Evolutionary conservation across 805 yeast genomes (phyloP), one percentile per base, ranked within the genome.

Genomic region (Hanseniaspora nectarophila): DNA sequence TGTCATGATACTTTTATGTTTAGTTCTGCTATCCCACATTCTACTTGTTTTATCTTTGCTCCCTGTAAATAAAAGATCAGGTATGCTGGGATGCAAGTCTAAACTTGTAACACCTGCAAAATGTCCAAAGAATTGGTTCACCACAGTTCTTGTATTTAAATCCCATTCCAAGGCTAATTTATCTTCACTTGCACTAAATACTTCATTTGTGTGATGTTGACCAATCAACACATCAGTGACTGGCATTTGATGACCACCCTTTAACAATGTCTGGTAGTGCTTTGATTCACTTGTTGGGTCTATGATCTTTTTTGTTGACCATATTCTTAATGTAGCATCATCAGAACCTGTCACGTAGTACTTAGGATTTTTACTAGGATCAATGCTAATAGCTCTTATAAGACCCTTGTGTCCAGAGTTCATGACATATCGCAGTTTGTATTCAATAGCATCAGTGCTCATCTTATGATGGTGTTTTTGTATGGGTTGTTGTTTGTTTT

Each of bases 111-210:
- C 85, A 4, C 95, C 94, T 29, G 95, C 85, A 24, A 86, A 71
- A 68, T 92, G 98, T 3, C 98, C 99, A 67, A 89, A 94, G 65
- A 86, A 92, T 59, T 88, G 87, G 53, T 97, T 71, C 4, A 88
- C 76, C 2, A 85, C 78, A 58, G 78, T 78, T 59, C 89, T 86
- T 60, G 80, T 77, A 64, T 90, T 97, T 58, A 92, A 72, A 69
- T 92, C 99, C 97, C 97, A 92, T 66, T 97, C 89, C 62, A 86
- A 79, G 9, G 88, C 86, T 24, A 88, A 74, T 64, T 89, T 89
- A 64, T 92, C 99, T 62, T 92, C 97, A 42, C 95, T 84, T 23
- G 92, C 89, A 13, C 90, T 78, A 63, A 89, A 92, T 70, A 92
- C 29, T 21, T 49, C 68, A 64, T 90, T 90, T 0, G 97, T 96